Base-by-base conservation (phyloP, 768 basidiomycete species). In the Boletus coccyginus region DNA sequence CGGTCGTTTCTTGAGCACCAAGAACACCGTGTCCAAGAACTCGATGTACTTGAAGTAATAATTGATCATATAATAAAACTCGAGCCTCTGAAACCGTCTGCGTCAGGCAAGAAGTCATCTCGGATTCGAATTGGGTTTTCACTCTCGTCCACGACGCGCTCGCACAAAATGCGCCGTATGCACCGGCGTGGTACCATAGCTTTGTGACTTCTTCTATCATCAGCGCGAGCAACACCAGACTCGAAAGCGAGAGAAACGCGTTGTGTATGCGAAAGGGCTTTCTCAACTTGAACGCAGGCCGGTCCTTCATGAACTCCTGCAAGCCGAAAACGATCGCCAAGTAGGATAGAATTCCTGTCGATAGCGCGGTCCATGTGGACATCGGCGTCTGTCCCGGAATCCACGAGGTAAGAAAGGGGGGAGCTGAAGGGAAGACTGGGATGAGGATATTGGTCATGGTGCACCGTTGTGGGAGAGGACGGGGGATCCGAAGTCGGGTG, bases 21-120 rank as follows among this genome's bases (percentile, higher is more conserved):
- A 83, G 82, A 98, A 97, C 57, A 96, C 82, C 35, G 96, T 98
- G 79, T 98, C 95, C 62, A 94, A 68, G 56, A 98, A 84, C 74
- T 98, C 96, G 61, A 94, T 74, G 74, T 96, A 98, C 73, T 97
- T 97, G 83, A 96, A 91, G 75, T 87, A 93, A 77, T 98, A 97
- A 78, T 98, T 97, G 77, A 97, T 75, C 78, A 98, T 93, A 77
- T 98, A 98, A 78, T 90, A 97, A 65, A 93, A 87, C 75, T 96
- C 89, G 75, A 97, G 78, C 66, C 82, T 83, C 93, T 95, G 68
- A 33, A 57, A 48, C 2, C 35, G 14, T 46, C 49, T 46, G 19
- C 46, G 45, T 51, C 41, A 62, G 56, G 45, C 12, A 17, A 45
- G 17, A 32, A 31, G 21, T 21, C 50, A 52, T 41, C 36, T 50